Conservation (phyloP, 169 alveolate genomes). For the Cryptosporidium viatorum region DNA sequence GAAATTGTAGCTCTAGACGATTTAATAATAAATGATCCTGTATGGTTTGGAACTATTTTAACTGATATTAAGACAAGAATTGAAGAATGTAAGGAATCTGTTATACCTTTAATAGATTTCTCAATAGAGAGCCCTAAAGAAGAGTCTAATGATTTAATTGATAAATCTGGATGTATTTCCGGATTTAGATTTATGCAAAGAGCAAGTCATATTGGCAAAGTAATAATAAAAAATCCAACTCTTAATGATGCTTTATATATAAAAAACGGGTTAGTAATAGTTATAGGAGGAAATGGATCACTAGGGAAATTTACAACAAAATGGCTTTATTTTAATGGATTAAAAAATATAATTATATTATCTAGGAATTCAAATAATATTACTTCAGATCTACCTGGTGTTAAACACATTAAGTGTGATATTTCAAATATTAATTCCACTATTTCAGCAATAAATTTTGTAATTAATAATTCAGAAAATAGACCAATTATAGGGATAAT, state of each 20-base stretch:
- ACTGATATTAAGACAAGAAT: conserved; percentile 40
- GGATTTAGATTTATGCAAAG: conserved; percentile 75
- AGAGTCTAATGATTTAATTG: not conserved
- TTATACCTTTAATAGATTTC: conserved; percentile 36
- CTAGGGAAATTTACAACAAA: conserved; percentile 38
- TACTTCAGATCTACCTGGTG: not conserved
- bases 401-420: conserved; percentile 34
- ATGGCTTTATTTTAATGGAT: conserved; percentile 51
- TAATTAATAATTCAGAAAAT: not conserved
- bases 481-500: conserved; percentile 76
- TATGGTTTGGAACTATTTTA: conserved; percentile 60
- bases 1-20: conserved; percentile 73
- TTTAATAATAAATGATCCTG: conserved; percentile 45
- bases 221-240: conserved; percentile 66
- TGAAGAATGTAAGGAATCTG: conserved; percentile 58
- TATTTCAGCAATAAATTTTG: not conserved
- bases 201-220: conserved; percentile 77
- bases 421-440: conserved; percentile 35
- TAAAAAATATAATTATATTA: conserved; percentile 15
- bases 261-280: conserved; percentile 24
- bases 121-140: conserved; percentile 15
- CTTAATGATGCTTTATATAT: not conserved
- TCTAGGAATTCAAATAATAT: conserved; percentile 35
- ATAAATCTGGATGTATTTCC: conserved; percentile 16
- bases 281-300: conserved; percentile 66